phyloP scores from a whole-genome alignment of 257 asterid genomes.

The Solanum sitiens region DNA sequence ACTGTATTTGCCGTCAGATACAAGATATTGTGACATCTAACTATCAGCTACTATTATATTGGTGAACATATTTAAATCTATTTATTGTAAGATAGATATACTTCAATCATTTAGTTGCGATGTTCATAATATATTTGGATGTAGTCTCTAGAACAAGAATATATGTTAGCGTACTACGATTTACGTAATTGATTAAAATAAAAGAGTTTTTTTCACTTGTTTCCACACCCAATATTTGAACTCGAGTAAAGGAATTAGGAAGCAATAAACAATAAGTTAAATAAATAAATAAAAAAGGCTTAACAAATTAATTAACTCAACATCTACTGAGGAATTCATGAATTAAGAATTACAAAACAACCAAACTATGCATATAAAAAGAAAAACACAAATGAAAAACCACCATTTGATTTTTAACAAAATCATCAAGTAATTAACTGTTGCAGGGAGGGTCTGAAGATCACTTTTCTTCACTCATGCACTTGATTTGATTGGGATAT shows the following conservation, averaged over 20 bases:
- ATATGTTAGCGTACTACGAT: accelerated
- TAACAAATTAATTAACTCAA: background rate
- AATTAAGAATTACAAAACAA: background rate
- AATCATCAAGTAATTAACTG: background rate
- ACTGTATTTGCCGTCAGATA: background rate
- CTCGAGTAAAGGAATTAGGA: background rate
- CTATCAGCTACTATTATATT: background rate
- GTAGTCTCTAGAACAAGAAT: background rate
- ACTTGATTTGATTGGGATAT: background rate
- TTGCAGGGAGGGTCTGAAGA: background rate
- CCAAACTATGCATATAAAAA: background rate
- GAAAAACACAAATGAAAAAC: background rate
- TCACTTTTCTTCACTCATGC: background rate
- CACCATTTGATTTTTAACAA: background rate
- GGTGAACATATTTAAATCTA: background rate
- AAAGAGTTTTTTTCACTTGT: too few species aligned
- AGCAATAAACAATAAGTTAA: background rate
- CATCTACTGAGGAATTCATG: background rate
- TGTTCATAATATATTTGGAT: too few species aligned
- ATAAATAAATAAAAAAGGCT: background rate
- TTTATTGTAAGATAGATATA: too few species aligned
- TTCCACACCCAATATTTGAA: background rate
- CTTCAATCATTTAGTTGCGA: background rate
- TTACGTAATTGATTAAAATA: too few species aligned
- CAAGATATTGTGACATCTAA: background rate